Base-by-base conservation (phyloP, 495 filamentous ascomycete genomes). In the Pseudevernia furfuracea region DNA sequence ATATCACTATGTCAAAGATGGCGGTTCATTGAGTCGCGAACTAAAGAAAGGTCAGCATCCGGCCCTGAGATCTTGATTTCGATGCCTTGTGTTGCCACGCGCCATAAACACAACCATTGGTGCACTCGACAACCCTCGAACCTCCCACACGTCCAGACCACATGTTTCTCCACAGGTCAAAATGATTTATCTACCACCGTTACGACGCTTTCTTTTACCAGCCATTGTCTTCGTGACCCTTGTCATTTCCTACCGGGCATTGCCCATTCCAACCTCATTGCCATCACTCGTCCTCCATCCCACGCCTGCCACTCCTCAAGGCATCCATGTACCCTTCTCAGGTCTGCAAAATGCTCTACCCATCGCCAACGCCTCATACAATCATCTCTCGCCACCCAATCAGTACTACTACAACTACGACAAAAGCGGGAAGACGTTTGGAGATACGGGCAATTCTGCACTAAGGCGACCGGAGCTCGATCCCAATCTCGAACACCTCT, bases 141-240 rank as follows among this genome's bases (percentile, higher is more conserved):
- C 1, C 28, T 36, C 17, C n/a, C 49, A 19, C 14, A 28, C n/a
- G n/a, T 49, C 46, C 11, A 15, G 14, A 53, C 5, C 28, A 21
- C 28, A 34, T 55, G 52, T 21, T 55, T 55, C 10, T 7, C 36
- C 52, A 55, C 15, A 5, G 21, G 15, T 14, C 52, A 46, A 39
- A 36, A 74, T 75, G 73, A 66, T 74, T 9, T 75, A 73, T 63
- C 52, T 74, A 30, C 73, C 73, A 8, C 71, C 73, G 17, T 62
- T 74, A 37, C 73, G 73, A 11, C 73, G 73, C 30, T 66, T 75
- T 32, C 67, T 75, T 44, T 58, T 74, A 1, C 73, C 72, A 17
- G 67, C 66, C 38, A 56, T 74, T 37, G 59, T 75, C 30, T 64
- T 69, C 39, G 66, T 74, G 3, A 58, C 63, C 46, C 25, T 73